Conservation (phyloP, 1,284 basidiomycete species). For the Quambalaria eucalypti region DNA sequence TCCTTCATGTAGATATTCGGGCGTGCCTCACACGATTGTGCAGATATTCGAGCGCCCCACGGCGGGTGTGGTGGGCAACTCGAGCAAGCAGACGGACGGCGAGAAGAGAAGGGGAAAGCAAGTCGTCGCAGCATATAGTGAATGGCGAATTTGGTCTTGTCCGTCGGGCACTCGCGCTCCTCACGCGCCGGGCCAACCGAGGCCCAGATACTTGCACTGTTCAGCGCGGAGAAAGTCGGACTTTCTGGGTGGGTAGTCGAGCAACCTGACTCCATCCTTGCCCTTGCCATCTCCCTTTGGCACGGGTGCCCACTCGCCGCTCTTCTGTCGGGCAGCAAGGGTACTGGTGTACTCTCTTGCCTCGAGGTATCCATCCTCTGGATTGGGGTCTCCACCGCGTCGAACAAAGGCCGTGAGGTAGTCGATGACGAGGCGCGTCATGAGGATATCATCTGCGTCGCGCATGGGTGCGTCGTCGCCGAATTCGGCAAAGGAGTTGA, state of each 20-base stretch:
- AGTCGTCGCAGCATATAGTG: neutral
- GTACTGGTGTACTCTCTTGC: neutral
- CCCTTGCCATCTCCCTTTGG: neutral
- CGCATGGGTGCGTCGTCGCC: constrained; percentile 1
- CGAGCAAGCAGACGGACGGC: neutral
- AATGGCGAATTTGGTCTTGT: neutral
- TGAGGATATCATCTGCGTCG: constrained; percentile 6
- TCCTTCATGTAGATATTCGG: too few species aligned
- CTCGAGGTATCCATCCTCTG: neutral
- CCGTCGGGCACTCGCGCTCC: neutral
- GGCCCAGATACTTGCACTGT: neutral
- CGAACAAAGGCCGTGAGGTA: constrained; percentile 5
- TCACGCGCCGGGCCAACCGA: neutral
- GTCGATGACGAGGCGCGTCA: constrained; percentile 3
- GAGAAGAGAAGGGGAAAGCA: neutral
- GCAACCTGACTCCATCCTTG: neutral
- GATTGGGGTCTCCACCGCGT: constrained; percentile 4
- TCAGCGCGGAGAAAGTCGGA: neutral
- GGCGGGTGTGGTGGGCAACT: too few species aligned
- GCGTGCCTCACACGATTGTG: too few species aligned
- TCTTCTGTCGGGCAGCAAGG: neutral
- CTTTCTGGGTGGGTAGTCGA: neutral
- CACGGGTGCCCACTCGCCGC: neutral
- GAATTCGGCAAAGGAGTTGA: neutral
- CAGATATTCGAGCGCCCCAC: too few species aligned